Evolutionary conservation across 192 early-diverging fungal species (phyloP), one percentile per base, ranked within the genome.

Genomic region (Coemansia sp.): DNA sequence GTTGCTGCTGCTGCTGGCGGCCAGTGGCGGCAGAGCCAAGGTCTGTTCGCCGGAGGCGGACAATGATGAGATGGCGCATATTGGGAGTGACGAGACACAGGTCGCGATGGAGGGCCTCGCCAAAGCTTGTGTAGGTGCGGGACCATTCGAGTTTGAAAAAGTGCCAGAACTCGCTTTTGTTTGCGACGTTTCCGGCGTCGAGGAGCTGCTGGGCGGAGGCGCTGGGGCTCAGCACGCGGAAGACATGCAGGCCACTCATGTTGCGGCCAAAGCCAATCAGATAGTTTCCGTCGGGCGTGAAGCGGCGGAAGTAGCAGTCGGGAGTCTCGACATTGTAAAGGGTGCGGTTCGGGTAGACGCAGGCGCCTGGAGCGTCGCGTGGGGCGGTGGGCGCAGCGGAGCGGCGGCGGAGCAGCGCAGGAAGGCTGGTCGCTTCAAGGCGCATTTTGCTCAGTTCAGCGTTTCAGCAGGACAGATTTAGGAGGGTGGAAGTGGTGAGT

Each of bases 241-340:
- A 81, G 3, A 73, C 67, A 41, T 75, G 67, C 61, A 81, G 67
- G 11, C 71, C 80, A 22, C 32, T 77, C 25, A 77, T 63, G 58
- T 43, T 67, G 56, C 80, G 71, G 54, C 63, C 73, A 33, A 82
- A 74, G 4, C 57, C 80, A 45, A 82, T 52, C 42, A 82, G 56
- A 17, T 71, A 77, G 65, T 74, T 76, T 38, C 79, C 79, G 56
- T 82, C 79, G 0, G 79, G 74, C 3, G 79, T 71, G 60, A 82
- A 82, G 46, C 79, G 70, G 23, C 71, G 67, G 23, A 76, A 77
- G 62, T 63, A 61, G 63, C 79, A 82, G 79, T 82, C 74, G 7
- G 79, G 71, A 0, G 74, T 66, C 48, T 77, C 79, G 55, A 77
- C 71, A 38, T 72, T 69, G 75, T 82, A 71, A 14, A 82, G 32